These are phyloP conservation scores for Globisporangium splendens DNA, from an alignment of 352 stramenopile genomes.

Conservation along the genomic window DNA sequence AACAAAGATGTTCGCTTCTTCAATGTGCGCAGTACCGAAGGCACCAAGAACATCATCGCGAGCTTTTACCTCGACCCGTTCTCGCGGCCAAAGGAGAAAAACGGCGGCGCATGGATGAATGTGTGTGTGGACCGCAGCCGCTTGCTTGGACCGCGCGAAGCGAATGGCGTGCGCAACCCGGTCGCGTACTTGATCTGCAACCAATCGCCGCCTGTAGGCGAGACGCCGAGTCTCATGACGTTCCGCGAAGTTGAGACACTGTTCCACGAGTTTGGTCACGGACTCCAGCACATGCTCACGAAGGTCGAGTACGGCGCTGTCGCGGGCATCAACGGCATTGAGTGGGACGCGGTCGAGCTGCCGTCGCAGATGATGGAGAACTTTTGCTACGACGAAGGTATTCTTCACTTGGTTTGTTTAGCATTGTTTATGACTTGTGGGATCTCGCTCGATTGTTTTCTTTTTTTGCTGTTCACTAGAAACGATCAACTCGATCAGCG, in stretches of 20 bases:
- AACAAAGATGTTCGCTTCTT: slow-evolving; percentile 97
- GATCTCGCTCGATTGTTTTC: slow-evolving; percentile 58
- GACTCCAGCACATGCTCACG: slow-evolving; percentile 99
- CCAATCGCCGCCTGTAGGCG: slow-evolving; percentile 89
- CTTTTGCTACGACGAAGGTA: slow-evolving; percentile 94
- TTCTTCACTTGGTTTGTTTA: neutral
- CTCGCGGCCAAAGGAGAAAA: slow-evolving; percentile 95
- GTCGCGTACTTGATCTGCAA: slow-evolving; percentile 99
- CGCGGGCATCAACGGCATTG: slow-evolving; percentile 96
- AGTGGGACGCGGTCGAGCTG: slow-evolving; percentile 98
- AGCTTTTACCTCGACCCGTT: slow-evolving; percentile 98
- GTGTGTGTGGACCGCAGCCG: slow-evolving; percentile 93
- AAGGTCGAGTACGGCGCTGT: slow-evolving; percentile 93
- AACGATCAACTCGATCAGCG: slow-evolving; percentile 78
- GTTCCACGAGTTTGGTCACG: slow-evolving; percentile 97
- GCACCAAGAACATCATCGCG: slow-evolving; percentile 74
- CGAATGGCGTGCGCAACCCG: slow-evolving; percentile 74
- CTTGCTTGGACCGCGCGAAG: slow-evolving; percentile 60
- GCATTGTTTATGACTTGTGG: no score
- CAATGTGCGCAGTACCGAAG: slow-evolving; percentile 84
- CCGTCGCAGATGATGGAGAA: slow-evolving; percentile 99
- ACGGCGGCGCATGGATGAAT: slow-evolving; percentile 98
- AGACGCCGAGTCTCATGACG: slow-evolving; percentile 97
- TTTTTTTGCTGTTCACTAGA: slow-evolving; percentile 36
- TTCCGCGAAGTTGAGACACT: slow-evolving; percentile 97